Percentiles rank a stretch among this genome's conserved stretches.
phyloP scores from a whole-genome alignment of 1,284 basidiomycete species.

The Kalmanozyma brasiliensis region DNA sequence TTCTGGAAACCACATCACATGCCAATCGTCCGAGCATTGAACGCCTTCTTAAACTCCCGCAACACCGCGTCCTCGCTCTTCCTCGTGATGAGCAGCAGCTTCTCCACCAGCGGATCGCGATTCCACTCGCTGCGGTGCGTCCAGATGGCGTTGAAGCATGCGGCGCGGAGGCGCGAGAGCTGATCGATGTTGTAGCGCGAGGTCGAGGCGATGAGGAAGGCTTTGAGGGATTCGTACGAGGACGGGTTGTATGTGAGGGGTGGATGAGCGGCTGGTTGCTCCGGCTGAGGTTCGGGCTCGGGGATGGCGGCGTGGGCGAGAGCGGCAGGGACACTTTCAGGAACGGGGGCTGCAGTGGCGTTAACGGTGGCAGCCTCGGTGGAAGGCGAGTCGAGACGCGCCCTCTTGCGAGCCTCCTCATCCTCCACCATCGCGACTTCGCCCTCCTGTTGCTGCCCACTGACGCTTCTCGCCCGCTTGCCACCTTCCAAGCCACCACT shows the following conservation, averaged over 20 bases:
- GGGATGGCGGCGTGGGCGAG: not conserved
- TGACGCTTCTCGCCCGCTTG: constrained; percentile 50
- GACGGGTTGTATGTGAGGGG: constrained; percentile 23
- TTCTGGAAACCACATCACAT: constrained; percentile 1
- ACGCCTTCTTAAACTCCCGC: constrained; percentile 11
- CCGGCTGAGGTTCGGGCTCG: not conserved
- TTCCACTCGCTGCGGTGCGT: constrained; percentile 83
- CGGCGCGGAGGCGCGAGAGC: constrained; percentile 90
- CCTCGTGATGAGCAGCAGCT: constrained; percentile 35
- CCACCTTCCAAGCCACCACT: constrained; percentile 26
- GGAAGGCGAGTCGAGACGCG: constrained; percentile 24
- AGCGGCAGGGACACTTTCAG: not conserved
- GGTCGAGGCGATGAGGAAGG: constrained; percentile 34
- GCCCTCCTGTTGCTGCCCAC: constrained; percentile 9
- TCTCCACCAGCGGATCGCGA: constrained; percentile 74
- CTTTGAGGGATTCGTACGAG: constrained; percentile 27
- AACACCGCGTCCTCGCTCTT: constrained; percentile 24
- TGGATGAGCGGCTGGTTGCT: constrained; percentile 24
- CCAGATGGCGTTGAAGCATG: constrained; percentile 83
- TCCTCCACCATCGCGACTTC: constrained; percentile 2
- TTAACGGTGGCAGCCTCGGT: not conserved
- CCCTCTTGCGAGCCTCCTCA: constrained; percentile 36
- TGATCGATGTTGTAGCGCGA: constrained; percentile 75
- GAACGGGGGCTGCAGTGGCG: not conserved
- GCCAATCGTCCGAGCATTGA: not conserved